Evolutionary conservation across 202 grass and related monocot species (phyloP), one percentile per base, ranked within the genome.

Genomic region (Digitaria exilis): DNA sequence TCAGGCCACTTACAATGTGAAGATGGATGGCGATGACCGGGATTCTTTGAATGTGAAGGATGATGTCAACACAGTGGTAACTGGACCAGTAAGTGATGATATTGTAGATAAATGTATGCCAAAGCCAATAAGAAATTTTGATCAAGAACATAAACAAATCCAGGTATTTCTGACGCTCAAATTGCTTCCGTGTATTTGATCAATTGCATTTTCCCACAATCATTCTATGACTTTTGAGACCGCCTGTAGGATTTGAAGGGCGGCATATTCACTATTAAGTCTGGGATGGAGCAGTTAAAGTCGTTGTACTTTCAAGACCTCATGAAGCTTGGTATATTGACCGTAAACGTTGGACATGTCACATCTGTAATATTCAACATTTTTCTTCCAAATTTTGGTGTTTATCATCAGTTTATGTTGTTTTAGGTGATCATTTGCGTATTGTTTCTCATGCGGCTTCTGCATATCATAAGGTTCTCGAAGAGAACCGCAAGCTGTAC

Each of bases 401-500:
- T 35, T 37, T 79, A 43, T 75, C 39, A 71, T 81, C 65, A 59
- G 77, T 78, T 83, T 79, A 45, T 86, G 39, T 88, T 69, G 11
- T 86, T 54, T 63, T 73, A 97, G 95, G 95, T 25, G 79, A 91
- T 48, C 86, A 97, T 84, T 82, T 97, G 56, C 63, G 35, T 18
- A 75, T 85, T 50, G 45, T 97, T 88, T 90, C 90, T 88, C 78
- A 94, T 69, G 92, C 95, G 56, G 92, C 90, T 91, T 91, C 90
- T 39, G 90, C 86, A 21, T 94, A 94, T 85, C 88, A 80, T 65
- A 94, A 91, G 89, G 87, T 94, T 92, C 62, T 91, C 0, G 90
- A 95, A 68, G 95, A 97, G 79, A 97, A 97, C 66, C 89, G 95
- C 28, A 95, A 90, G 79, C 67, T 97, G 42, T 97, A 97, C 66